Evolutionary conservation across 345 rosid genomes (phyloP).

Genomic region (Rhizophora mangle): DNA sequence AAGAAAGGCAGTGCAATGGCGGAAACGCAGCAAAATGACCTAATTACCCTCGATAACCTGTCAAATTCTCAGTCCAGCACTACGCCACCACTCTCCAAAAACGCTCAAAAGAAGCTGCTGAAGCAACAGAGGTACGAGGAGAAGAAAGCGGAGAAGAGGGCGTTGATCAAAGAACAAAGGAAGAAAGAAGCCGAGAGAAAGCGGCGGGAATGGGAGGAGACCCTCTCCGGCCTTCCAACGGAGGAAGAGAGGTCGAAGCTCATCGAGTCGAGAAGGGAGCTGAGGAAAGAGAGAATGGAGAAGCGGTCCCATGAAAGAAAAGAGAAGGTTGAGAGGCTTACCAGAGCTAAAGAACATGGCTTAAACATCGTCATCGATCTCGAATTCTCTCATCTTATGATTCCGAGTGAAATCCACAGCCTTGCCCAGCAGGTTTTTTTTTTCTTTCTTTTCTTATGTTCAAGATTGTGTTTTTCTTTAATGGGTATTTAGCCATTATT

Average conservation of each 20-base stretch:
- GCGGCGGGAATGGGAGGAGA: conserved; percentile 61
- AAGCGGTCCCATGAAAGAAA: conserved; percentile 64
- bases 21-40: conserved; percentile 32
- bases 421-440: conserved; percentile 76
- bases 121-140: conserved; percentile 74
- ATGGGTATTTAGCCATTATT: not conserved
- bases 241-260: conserved; percentile 72
- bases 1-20: not conserved
- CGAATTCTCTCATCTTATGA: conserved; percentile 80
- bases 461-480: not conserved
- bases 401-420: conserved; percentile 69
- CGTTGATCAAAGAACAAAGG: conserved; percentile 65
- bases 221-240: conserved; percentile 35
- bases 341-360: conserved; percentile 56
- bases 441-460: not conserved
- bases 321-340: conserved; percentile 54
- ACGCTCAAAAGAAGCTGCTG: conserved; percentile 74
- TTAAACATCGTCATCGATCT: conserved; percentile 76
- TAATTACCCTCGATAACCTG: conserved; percentile 13
- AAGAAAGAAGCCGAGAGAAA: conserved; percentile 60
- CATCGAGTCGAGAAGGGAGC: conserved; percentile 58
- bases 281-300: conserved; percentile 75
- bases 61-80: conserved; percentile 9
- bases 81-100: conserved; percentile 47
- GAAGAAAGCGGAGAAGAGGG: conserved; percentile 92